Conservation (phyloP, 225 moss, liverwort and hornwort genomes). For the Antitrichia curtipendula region DNA sequence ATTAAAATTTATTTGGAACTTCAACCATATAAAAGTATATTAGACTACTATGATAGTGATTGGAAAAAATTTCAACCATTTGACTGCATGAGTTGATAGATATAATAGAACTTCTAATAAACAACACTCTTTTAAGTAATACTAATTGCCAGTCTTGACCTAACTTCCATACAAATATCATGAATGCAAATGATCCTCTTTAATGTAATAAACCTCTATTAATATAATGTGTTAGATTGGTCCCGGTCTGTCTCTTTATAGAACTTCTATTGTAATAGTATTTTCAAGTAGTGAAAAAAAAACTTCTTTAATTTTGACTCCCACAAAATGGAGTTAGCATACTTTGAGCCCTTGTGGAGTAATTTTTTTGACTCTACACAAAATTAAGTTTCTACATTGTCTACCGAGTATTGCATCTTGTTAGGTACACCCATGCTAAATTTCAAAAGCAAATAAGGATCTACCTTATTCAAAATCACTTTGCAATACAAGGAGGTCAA, state of each 20-base stretch:
- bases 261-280: not conserved
- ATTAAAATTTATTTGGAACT: too few species aligned
- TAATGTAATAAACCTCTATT: too few species aligned
- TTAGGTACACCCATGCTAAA: not conserved
- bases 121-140: too few species aligned
- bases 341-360: not conserved
- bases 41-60: not conserved
- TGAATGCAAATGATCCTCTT: too few species aligned
- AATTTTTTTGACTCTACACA: not conserved
- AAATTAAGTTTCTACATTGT: not conserved
- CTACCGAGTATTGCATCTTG: not conserved
- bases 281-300: not conserved
- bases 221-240: too few species aligned
- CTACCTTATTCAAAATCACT: not conserved
- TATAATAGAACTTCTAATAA: too few species aligned
- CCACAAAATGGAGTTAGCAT: accelerated
- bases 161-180: too few species aligned
- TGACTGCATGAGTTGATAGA: not conserved
- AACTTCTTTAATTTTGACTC: not conserved
- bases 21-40: not conserved
- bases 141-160: too few species aligned
- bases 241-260: too few species aligned
- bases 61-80: too few species aligned
- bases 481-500: not conserved
- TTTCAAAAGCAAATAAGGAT: not conserved